phyloP scores from a whole-genome alignment of 2,329 filamentous ascomycete genomes.

The Trichoderma oligosporum region DNA sequence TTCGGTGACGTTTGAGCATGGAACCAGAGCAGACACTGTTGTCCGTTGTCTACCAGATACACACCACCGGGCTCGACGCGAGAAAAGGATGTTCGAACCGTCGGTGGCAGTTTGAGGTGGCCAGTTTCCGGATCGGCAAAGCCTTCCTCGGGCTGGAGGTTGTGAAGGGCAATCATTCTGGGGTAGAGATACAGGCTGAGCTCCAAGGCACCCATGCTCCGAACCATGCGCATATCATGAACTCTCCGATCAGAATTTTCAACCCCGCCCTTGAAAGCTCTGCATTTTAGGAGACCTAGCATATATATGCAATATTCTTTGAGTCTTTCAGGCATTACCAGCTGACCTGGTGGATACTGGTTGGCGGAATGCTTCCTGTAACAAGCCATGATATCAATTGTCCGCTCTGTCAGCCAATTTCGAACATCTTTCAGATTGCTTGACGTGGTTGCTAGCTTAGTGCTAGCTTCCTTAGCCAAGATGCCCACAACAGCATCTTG shows the following conservation, averaged over 20 bases:
- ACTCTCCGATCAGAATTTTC: conserved; percentile 88
- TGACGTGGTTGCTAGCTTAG: conserved; percentile 69
- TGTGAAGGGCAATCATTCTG: conserved; percentile 87
- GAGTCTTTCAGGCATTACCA: conserved; percentile 90
- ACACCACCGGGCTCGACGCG: conserved; percentile 88
- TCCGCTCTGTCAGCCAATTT: conserved; percentile 79
- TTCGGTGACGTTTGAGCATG: conserved; percentile 91
- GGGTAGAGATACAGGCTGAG: conserved; percentile 92
- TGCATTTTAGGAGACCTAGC: conserved; percentile 80
- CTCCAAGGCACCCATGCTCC: conserved; percentile 80
- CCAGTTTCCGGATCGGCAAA: conserved; percentile 86
- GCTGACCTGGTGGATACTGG: conserved; percentile 83
- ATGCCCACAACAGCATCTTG: conserved; percentile 89
- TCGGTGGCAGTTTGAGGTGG: conserved; percentile 77
- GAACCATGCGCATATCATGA: conserved; percentile 86
- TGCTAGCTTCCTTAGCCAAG: conserved; percentile 88
- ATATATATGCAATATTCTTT: conserved; percentile 98
- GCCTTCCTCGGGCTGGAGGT: conserved; percentile 79
- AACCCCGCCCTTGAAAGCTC: conserved; percentile 88
- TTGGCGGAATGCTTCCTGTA: conserved; percentile 89
- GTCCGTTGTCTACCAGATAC: conserved; percentile 93
- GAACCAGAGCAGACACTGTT: conserved; percentile 87
- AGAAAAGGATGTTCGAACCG: conserved; percentile 78
- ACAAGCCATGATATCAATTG: conserved; percentile 83
- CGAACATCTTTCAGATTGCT: conserved; percentile 80